These are phyloP conservation scores for Rhamnella rubrinervis DNA, from an alignment of 331 rosid genomes.

Conservation along the genomic window DNA sequence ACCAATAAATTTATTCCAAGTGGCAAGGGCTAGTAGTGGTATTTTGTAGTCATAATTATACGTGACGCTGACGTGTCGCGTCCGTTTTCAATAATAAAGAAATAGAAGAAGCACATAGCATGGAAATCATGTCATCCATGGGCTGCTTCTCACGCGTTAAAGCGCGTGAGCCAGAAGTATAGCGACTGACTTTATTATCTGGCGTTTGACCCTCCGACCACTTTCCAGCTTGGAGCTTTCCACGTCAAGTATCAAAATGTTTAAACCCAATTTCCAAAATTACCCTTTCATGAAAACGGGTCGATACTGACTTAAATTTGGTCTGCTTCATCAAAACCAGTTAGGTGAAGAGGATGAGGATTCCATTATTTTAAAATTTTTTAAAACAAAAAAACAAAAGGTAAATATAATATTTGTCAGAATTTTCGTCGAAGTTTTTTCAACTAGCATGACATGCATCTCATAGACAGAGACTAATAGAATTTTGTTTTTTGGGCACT, in stretches of 20 bases:
- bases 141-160: constrained; percentile 17
- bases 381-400: no score
- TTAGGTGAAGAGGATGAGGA: no score
- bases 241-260: background rate
- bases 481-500: no score
- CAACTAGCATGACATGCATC: no score
- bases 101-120: background rate
- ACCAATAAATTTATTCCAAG: background rate
- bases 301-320: no score
- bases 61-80: background rate
- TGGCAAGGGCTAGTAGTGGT: background rate
- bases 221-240: background rate
- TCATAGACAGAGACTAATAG: no score
- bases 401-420: no score
- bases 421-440: no score
- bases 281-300: no score
- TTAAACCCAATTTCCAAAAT: no score
- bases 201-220: constrained; percentile 12
- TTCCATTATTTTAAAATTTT: no score
- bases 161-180: background rate
- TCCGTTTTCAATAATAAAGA: background rate
- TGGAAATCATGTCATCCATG: constrained; percentile 1
- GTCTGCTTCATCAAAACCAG: no score
- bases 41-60: background rate
- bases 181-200: background rate